Evolutionary conservation across 257 asterid genomes (phyloP), one percentile per base, ranked within the genome.

Genomic region (Lantana camara): DNA sequence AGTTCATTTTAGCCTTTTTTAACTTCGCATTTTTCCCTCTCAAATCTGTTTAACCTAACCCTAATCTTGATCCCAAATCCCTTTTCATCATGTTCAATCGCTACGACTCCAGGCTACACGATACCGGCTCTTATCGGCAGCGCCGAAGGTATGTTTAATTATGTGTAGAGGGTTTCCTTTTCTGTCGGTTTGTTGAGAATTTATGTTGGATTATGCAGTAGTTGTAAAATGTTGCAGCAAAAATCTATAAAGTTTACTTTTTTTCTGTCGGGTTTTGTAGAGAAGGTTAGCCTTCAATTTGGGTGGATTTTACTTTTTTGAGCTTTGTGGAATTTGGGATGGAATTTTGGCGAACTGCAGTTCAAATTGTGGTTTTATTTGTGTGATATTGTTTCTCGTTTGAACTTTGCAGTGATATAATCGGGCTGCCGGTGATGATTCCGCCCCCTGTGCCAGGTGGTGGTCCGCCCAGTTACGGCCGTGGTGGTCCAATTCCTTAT

Each of bases 41-140:
- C 57, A 57, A 60, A 49, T 70, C 69, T 50, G 41, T 66, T 44
- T 69, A 65, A 57, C 83, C 61, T 71, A 73, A 66, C 34, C 80
- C 69, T 29, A 38, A 55, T 56, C 58, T 15, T 9, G 9, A 34
- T 34, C 53, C 67, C 74, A 27, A 59, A 9, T 35, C 69, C 9
- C 34, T 51, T 27, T 35, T n/a, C 57, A 60, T 34, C 73, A 85
- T 92, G 96, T 81, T 22, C 51, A 80, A 66, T 67, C 71, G 72
- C 64, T 77, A 82, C 72, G 98, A 92, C 44, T 60, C 92, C 63
- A 83, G 98, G 50, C 78, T 83, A 47, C 65, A 77, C 46, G 97
- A 91, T 42, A 77, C 85, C 49, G 63, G 72, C 64, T 88, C 98
- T 41, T 91, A 91, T 55, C 95, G 95, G 60, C 84, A 84, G 64